Conservation (phyloP, 192 early-diverging fungal genomes). For the Allomyces javanicus region DNA sequence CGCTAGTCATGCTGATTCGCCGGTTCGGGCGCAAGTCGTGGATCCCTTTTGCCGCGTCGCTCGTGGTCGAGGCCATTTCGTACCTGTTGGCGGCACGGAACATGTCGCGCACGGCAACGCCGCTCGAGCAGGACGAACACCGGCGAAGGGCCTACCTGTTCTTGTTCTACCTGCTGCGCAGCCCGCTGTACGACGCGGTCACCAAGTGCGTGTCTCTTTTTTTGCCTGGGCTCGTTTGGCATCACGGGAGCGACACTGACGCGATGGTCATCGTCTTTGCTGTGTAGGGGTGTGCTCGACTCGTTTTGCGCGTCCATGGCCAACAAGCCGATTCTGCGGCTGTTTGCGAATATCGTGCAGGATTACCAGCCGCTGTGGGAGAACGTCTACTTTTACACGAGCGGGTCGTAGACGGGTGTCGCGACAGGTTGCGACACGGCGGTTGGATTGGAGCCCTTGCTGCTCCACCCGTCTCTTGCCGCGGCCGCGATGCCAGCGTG, state of each 20-base stretch:
- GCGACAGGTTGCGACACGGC: too few relatives aligned
- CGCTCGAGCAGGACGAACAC: constrained; percentile 61
- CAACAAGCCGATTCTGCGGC: constrained; percentile 54
- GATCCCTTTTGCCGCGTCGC: constrained; percentile 67
- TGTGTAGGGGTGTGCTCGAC: constrained; percentile 33
- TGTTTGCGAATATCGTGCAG: constrained; percentile 53
- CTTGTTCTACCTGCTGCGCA: constrained; percentile 61
- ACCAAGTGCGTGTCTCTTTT: constrained; percentile 36
- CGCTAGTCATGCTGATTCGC: constrained; percentile 46
- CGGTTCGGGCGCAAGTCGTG: constrained; percentile 52
- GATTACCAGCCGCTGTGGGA: constrained; percentile 86
- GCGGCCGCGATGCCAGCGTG: too few relatives aligned
- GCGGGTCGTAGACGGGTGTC: constrained; percentile 18
- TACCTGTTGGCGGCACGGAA: not conserved
- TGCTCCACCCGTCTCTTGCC: too few relatives aligned
- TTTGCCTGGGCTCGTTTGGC: not conserved
- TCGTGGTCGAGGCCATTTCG: constrained; percentile 44
- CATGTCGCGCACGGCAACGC: constrained; percentile 16
- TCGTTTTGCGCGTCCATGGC: constrained; percentile 39
- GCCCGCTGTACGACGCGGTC: constrained; percentile 61
- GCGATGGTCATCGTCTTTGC: too few relatives aligned
- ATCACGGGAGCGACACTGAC: too few relatives aligned
- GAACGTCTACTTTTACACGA: constrained; percentile 73
- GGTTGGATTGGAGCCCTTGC: too few relatives aligned
- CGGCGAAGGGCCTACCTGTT: constrained; percentile 49